phyloP scores from a whole-genome alignment of 306 rosid species.

The Rosa rugosa region DNA sequence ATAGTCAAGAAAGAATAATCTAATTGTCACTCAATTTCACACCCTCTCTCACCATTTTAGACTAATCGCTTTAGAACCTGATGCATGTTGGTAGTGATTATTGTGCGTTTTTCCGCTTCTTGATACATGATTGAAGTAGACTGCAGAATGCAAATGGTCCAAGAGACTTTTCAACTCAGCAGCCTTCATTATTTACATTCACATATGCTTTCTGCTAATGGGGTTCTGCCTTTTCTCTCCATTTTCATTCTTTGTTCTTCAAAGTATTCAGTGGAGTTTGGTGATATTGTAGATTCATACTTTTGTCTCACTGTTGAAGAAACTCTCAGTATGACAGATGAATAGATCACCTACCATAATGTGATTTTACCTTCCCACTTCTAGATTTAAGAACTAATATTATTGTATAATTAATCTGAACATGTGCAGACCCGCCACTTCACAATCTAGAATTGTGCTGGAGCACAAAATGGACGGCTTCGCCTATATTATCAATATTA shows the following conservation, averaged over 20 bases:
- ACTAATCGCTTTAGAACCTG: neutral
- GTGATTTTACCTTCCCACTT: constrained; percentile 5
- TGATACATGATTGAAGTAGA: constrained; percentile 10
- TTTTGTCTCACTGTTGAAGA: neutral
- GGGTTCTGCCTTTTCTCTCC: neutral
- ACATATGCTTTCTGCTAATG: neutral
- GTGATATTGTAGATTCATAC: neutral
- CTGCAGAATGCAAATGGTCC: neutral
- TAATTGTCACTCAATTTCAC: neutral
- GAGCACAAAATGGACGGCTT: neutral
- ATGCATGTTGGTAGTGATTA: neutral
- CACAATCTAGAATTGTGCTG: neutral
- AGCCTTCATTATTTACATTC: constrained; percentile 5
- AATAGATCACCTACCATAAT: neutral
- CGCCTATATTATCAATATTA: neutral
- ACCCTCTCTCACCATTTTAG: neutral
- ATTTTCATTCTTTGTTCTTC: neutral
- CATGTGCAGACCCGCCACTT: neutral
- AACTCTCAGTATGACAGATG: neutral
- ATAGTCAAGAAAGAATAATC: neutral
- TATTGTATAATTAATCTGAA: neutral
- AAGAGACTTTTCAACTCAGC: neutral
- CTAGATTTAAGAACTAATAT: neutral
- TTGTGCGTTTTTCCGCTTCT: neutral
- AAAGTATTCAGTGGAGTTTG: neutral